Conservation (phyloP, 2,329 filamentous ascomycete genomes). For the Colletotrichum theobromicola region DNA sequence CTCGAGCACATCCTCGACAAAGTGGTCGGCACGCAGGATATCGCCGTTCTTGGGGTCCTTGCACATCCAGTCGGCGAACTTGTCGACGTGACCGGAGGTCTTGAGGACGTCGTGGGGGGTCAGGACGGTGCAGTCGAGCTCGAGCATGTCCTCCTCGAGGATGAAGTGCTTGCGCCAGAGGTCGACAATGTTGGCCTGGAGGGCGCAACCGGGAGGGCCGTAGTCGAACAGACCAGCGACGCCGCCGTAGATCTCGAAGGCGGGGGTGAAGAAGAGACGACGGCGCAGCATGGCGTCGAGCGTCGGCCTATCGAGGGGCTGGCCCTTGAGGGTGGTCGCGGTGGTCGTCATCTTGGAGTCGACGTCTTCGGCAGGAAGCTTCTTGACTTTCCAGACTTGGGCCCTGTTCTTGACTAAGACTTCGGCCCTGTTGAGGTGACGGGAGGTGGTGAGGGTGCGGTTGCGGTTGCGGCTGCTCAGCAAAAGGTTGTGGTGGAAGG, state of each 20-base stretch:
- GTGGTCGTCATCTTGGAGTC: conserved; percentile 51
- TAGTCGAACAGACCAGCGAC: conserved; percentile 92
- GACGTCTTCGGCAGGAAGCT: neutral
- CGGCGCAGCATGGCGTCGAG: conserved; percentile 88
- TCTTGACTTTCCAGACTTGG: neutral
- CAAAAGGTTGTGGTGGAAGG: neutral
- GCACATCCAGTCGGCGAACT: conserved; percentile 99
- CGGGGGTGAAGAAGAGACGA: conserved; percentile 91
- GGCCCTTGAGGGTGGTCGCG: conserved; percentile 82
- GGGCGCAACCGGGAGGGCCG: conserved; percentile 84
- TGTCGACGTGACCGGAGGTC: conserved; percentile 95
- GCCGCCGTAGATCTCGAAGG: conserved; percentile 94
- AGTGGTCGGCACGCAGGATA: conserved; percentile 93
- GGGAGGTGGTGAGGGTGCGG: conserved; percentile 17
- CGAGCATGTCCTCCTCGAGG: conserved; percentile 92
- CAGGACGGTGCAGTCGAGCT: conserved; percentile 92
- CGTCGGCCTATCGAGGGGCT: conserved; percentile 82
- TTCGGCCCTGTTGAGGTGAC: conserved; percentile 13
- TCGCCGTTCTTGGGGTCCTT: conserved; percentile 98
- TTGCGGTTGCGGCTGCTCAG: neutral
- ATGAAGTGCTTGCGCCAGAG: conserved; percentile 94
- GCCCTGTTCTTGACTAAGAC: conserved; percentile 5
- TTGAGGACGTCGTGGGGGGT: conserved; percentile 94
- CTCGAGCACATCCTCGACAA: conserved; percentile 94
- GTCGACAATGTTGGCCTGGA: conserved; percentile 88